phyloP scores from a whole-genome alignment of 306 rosid genomes.

The Fragaria iinumae region DNA sequence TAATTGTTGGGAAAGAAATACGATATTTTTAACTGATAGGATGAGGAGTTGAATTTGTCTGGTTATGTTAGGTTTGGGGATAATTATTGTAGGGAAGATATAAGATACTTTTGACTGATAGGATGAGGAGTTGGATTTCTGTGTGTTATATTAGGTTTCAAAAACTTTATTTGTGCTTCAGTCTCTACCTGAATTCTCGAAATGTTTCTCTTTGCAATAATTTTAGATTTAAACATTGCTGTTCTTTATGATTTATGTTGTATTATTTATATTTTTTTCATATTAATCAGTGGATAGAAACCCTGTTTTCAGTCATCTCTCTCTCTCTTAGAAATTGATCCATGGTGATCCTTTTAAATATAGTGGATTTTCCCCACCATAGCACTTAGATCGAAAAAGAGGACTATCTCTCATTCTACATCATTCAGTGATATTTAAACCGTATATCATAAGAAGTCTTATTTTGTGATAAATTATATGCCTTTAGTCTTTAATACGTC shows the following conservation, averaged over 20 bases:
- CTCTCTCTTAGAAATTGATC: not conserved
- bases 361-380: not conserved
- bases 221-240: not conserved
- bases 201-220: not conserved
- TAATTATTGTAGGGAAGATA: too few species aligned
- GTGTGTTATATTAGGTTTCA: not conserved
- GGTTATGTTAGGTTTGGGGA: too few species aligned
- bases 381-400: not conserved
- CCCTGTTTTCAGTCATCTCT: not conserved
- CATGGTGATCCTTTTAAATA: not conserved
- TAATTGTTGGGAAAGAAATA: not conserved
- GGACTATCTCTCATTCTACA: not conserved
- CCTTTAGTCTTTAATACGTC: not conserved
- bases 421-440: not conserved
- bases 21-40: not conserved
- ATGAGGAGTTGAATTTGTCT: not conserved
- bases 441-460: not conserved
- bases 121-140: not conserved
- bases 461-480: not conserved
- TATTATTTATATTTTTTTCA: not conserved
- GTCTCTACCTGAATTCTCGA: not conserved
- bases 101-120: not conserved
- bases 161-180: not conserved
- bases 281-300: not conserved
- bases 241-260: not conserved